phyloP scores from a whole-genome alignment of 306 rosid species.

The Arachis stenosperma region DNA sequence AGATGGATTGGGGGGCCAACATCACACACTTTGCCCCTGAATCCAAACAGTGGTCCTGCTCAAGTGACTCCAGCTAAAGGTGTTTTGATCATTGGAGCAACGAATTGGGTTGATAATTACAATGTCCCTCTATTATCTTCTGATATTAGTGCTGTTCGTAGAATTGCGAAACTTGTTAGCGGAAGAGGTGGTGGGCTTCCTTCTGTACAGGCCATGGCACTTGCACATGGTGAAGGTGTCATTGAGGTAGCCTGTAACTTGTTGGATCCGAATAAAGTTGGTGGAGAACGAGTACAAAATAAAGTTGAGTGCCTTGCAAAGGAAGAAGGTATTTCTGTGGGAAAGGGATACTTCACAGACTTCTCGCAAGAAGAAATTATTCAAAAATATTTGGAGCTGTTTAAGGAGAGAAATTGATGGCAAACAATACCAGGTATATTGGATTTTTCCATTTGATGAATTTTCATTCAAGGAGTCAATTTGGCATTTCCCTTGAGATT shows the following conservation, averaged over 20 bases:
- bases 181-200: constrained; percentile 60
- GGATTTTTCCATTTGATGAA: constrained; percentile 13
- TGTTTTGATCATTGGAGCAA: constrained; percentile 59
- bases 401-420: constrained; percentile 28
- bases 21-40: constrained; percentile 52
- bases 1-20: constrained; percentile 70
- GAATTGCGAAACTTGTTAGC: constrained; percentile 46
- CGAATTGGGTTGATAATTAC: constrained; percentile 69
- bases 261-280: constrained; percentile 64
- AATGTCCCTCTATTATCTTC: constrained; percentile 72
- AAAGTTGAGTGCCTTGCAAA: constrained; percentile 63
- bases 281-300: constrained; percentile 45
- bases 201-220: constrained; percentile 91
- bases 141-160: constrained; percentile 52
- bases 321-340: constrained; percentile 68
- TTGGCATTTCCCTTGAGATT: constrained; percentile 1
- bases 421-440: constrained; percentile 5
- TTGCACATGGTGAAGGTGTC: constrained; percentile 46
- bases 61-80: constrained; percentile 60
- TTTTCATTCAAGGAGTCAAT: constrained; percentile 16
- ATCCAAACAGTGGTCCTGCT: constrained; percentile 73
- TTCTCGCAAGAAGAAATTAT: constrained; percentile 68
- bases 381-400: constrained; percentile 52
- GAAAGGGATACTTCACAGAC: constrained; percentile 82
- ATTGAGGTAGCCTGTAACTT: constrained; percentile 49